Evolutionary conservation across 805 yeast genomes (phyloP), one percentile per base, ranked within the genome.

Genomic region (Brettanomyces nanus): DNA sequence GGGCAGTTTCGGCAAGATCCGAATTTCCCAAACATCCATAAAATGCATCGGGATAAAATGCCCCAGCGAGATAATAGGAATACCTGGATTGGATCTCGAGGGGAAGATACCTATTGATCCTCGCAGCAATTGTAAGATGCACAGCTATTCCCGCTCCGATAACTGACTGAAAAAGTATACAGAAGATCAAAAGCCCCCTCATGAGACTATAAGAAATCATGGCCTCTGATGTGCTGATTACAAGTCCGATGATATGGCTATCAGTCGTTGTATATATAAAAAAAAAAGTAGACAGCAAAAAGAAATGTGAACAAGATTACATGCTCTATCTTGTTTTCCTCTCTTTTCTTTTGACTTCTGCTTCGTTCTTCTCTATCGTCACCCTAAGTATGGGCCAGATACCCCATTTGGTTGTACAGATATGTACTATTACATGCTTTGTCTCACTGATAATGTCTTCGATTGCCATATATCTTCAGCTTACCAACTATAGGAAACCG

Each of bases 401-500:
- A 13, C 47, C 51, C 9, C 36, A 38, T 3, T 42, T 44, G 42
- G 30, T 54, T 4, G 21, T 48, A 14, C 23, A 31, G 17, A 34
- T 47, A 11, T 54, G 59, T 44, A 58, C 58, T 13, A 17, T 47
- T 7, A 41, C 54, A 32, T 37, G 54, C 31, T 20, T 42, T 11
- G 21, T 43, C 6, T 43, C 80, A 3, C 43, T 68, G 11, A 11
- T 56, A 10, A 63, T 72, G 5, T 69, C 83, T 3, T 18, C 54
- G 1, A 41, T 58, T 13, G 68, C 78, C 3, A 75, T 81, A 1
- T 52, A 50, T 20, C 47, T 65, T 41, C 94, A 84, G 31, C 59
- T 78, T 17, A 53, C 56, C 31, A 87, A 89, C 61, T 92, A 92
- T 59, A 62, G 97, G 33, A 85, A 83, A 49, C 97, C 97, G 0